phyloP scores from a whole-genome alignment of 768 basidiomycete species.

The Russula earlei region DNA sequence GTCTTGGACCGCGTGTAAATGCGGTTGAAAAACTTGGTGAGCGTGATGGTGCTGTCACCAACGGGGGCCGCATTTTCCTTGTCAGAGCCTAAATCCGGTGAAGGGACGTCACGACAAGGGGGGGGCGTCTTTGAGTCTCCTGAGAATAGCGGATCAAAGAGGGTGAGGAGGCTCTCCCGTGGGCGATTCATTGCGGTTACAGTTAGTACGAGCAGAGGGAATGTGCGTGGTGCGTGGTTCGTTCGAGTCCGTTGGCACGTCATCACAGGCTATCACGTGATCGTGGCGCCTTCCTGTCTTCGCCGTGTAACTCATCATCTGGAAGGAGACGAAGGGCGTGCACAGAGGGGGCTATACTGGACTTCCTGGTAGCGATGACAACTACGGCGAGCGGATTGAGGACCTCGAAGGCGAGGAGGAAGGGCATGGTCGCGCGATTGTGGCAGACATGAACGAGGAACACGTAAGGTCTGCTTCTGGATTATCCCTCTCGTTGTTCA shows the following conservation, averaged over 20 bases:
- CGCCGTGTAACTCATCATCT: too few relatives aligned
- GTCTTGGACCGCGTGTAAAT: conserved; percentile 14
- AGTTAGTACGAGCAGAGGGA: neutral
- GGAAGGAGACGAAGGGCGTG: conserved; percentile 81
- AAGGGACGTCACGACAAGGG: neutral
- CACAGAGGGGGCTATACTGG: conserved; percentile 80
- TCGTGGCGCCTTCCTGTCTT: neutral
- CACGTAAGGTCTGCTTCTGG: conserved; percentile 44
- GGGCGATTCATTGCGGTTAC: conserved; percentile 15
- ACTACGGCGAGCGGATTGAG: conserved; percentile 43
- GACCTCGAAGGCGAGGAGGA: conserved; percentile 72
- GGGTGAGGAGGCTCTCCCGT: conserved; percentile 17
- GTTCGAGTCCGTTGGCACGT: neutral
- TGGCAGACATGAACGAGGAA: conserved; percentile 65
- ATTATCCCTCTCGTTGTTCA: neutral
- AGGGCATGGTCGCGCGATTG: conserved; percentile 62
- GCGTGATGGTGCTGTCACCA: conserved; percentile 11
- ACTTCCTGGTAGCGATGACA: conserved; percentile 46
- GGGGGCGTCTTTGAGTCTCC: neutral
- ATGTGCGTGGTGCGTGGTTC: neutral
- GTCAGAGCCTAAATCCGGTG: conserved; percentile 17
- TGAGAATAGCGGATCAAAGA: conserved; percentile 17
- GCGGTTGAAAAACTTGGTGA: conserved; percentile 20
- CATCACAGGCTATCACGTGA: neutral
- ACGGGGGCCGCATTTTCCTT: conserved; percentile 16